Evolutionary conservation across 2,329 filamentous ascomycete species (phyloP), one percentile per base, ranked within the genome.

Genomic region (Tolypocladium cylindrosporum): DNA sequence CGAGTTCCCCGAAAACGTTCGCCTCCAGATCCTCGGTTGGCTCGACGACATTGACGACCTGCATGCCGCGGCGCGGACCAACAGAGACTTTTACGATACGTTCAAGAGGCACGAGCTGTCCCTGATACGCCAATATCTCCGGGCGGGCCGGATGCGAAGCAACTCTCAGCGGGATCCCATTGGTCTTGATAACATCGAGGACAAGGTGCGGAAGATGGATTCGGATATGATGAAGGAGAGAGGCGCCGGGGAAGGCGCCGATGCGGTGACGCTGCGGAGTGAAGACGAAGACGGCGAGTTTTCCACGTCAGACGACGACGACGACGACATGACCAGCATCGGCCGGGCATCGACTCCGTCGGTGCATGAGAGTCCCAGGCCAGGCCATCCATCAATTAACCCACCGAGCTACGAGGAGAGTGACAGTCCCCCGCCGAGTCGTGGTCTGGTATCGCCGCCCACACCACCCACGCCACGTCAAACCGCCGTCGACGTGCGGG

Each of bases 31-130:
- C 13, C 64, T 81, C 24, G 64, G 69, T 8, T 65, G 73, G 3
- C 61, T 79, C 2, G 72, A 73, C 5, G 66, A 71, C 14, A 62
- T 76, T 7, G 67, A 73, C 2, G 77, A 81, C 60, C 65, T 81
- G 11, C 72, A 74, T 52, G 67, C 73, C 1, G 69, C 72, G 0
- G 78, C 78, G 0, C 70, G 75, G 68, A 67, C 73, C 27, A 77
- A 72, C 59, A 72, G 70, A 45, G 66, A 64, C 4, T 79, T 78
- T 60, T 79, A 78, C 43, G 68, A 69, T 8, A 73, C 74, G 2
- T 80, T 77, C 57, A 75, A 78, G 65, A 69, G 69, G 48, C 72
- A 80, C 57, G 75, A 79, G 62, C 66, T 74, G 2, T 62, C 61
- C 13, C 64, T 80, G 13, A 68, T 74, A 67, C 68, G 68, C 4